phyloP scores from a whole-genome alignment of 2,329 filamentous ascomycete species.

The Pezizomycotina sp. region DNA sequence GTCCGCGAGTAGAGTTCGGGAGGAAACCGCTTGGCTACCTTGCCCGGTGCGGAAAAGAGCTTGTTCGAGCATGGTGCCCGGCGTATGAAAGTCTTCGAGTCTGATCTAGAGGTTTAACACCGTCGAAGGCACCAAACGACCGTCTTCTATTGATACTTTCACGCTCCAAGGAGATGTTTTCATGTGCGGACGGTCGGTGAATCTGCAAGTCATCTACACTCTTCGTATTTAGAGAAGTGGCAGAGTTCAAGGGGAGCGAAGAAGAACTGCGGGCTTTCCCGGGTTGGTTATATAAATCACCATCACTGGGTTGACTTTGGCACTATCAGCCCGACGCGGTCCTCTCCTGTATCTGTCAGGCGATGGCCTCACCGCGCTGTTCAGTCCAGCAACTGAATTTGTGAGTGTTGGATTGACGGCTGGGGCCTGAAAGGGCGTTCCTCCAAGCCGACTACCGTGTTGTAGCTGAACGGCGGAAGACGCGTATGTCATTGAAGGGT shows the following conservation, averaged over 20 bases:
- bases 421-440: constrained; percentile 30
- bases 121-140: too few species aligned
- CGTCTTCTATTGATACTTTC: too few species aligned
- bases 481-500: too few species aligned
- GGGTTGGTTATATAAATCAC: constrained; percentile 15
- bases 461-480: constrained; percentile 30
- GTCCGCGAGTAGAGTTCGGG: constrained; percentile 23
- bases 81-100: too few species aligned
- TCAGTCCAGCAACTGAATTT: constrained; percentile 37
- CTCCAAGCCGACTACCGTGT: constrained; percentile 32
- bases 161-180: too few species aligned
- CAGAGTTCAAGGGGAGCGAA: constrained; percentile 19
- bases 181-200: too few species aligned
- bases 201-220: too few species aligned
- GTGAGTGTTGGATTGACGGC: constrained; percentile 36
- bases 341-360: constrained; percentile 24
- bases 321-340: constrained; percentile 20
- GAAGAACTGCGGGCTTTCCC: constrained; percentile 17
- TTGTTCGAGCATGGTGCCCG: too few species aligned
- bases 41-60: too few species aligned
- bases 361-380: constrained; percentile 30
- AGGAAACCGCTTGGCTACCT: constrained; percentile 19
- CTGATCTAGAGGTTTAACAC: too few species aligned
- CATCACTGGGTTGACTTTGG: constrained; percentile 1
- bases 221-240: too few species aligned